A percentile compares a stretch with the other conserved stretches of the same genome.
These are phyloP conservation scores for Wickerhamiella azyma DNA, from an alignment of 805 yeast species.

Conservation along the genomic window DNA sequence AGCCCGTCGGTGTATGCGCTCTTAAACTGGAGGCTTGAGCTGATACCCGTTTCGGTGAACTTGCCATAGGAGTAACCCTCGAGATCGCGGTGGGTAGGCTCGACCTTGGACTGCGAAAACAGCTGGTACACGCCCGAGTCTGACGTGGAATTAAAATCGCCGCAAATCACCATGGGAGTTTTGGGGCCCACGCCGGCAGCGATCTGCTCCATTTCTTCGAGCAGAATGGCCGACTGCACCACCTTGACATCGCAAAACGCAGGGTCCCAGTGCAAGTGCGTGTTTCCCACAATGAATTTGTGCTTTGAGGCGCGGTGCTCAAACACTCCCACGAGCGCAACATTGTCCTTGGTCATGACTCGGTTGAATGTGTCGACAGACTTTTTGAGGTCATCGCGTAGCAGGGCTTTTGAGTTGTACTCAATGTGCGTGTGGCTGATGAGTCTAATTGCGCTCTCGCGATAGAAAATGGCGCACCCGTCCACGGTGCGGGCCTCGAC, in stretches of 20 bases:
- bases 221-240: conserved; percentile 80
- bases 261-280: conserved; percentile 98
- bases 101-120: conserved; percentile 67
- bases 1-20: conserved; percentile 76
- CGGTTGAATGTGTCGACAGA: conserved; percentile 91
- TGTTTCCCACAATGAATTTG: conserved; percentile 62
- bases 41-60: conserved; percentile 78
- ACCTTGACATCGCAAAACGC: conserved; percentile 90
- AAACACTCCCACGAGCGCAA: conserved; percentile 65
- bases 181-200: conserved; percentile 31
- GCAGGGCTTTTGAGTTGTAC: conserved; percentile 41
- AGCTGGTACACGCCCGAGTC: conserved; percentile 89
- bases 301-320: conserved; percentile 64
- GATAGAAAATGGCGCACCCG: conserved; percentile 94
- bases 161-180: conserved; percentile 74
- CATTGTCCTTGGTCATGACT: conserved; percentile 89
- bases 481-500: conserved; percentile 85
- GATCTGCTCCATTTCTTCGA: conserved; percentile 71
- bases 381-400: conserved; percentile 64
- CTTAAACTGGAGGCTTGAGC: conserved; percentile 65
- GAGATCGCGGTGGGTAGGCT: conserved; percentile 58
- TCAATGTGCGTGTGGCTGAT: conserved; percentile 64
- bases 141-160: conserved; percentile 83
- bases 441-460: conserved; percentile 51
- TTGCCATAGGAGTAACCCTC: conserved; percentile 82